phyloP scores from a whole-genome alignment of 176 grass and related monocot genomes.

The Bonia amplexicaulis region DNA sequence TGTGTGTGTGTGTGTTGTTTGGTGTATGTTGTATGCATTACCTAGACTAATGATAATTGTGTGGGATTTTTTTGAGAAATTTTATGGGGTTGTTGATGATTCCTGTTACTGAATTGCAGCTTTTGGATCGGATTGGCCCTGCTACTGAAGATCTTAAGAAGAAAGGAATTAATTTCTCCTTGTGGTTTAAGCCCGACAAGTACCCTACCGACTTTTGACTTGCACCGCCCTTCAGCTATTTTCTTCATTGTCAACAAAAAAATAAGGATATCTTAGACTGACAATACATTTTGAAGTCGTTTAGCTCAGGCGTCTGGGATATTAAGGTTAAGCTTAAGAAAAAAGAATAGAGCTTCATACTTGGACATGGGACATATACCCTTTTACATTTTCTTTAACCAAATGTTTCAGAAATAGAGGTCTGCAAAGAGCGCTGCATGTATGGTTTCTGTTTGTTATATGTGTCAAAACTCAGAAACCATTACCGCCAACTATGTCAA shows the following conservation, averaged over 20 bases:
- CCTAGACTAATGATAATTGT: neutral
- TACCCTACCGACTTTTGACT: constrained; percentile 75
- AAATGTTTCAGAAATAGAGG: neutral
- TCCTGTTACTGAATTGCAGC: constrained; percentile 45
- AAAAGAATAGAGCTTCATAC: constrained; percentile 4
- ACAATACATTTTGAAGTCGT: constrained; percentile 4
- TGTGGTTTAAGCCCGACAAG: constrained; percentile 85
- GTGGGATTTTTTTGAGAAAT: neutral
- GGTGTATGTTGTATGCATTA: neutral
- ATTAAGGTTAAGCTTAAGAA: neutral
- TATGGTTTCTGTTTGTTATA: neutral
- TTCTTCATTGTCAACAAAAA: neutral
- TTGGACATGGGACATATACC: neutral
- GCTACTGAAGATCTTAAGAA: constrained; percentile 89
- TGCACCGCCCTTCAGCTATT: neutral
- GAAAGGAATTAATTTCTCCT: constrained; percentile 90
- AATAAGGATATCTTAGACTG: neutral
- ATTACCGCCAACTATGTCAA: neutral
- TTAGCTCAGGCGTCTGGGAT: neutral
- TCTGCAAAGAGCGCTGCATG: neutral
- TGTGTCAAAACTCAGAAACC: neutral
- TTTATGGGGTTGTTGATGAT: neutral
- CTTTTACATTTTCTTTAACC: neutral
- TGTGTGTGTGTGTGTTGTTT: neutral
- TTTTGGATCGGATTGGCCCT: constrained; percentile 73